Evolutionary conservation across 805 yeast genomes (phyloP).

Genomic region (Sugiyamaella boreocaroliniensis): DNA sequence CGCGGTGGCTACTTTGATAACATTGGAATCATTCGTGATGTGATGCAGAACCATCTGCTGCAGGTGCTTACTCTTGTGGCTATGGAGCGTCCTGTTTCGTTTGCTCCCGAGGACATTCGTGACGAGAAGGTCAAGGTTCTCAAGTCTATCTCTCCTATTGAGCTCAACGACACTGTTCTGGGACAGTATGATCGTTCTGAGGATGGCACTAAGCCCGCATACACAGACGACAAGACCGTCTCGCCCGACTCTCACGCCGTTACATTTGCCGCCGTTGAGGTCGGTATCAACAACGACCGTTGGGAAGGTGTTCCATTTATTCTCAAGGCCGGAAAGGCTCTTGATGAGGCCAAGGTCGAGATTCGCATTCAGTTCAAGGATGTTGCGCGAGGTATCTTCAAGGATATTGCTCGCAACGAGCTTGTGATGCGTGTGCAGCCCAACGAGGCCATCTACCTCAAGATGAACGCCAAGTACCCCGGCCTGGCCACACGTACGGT

Average conservation of each 20-base stretch:
- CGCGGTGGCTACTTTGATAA: constrained; percentile 96
- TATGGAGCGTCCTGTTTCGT: constrained; percentile 93
- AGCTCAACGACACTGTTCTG: constrained; percentile 57
- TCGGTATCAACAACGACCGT: constrained; percentile 81
- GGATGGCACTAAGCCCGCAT: constrained; percentile 87
- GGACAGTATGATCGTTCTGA: constrained; percentile 84
- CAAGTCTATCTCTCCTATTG: constrained; percentile 68
- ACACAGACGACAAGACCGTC: constrained; percentile 88
- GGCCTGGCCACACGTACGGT: constrained; percentile 80
- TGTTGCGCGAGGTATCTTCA: constrained; percentile 76
- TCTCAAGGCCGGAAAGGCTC: constrained; percentile 96
- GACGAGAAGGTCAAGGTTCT: constrained; percentile 94
- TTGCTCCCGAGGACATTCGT: constrained; percentile 86
- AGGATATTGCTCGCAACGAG: constrained; percentile 81
- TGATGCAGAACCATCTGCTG: constrained; percentile 93
- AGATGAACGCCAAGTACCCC: constrained; percentile 89
- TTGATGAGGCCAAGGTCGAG: constrained; percentile 91
- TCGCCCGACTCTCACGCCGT: constrained; percentile 74
- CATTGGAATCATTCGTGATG: constrained; percentile 94
- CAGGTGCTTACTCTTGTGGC: constrained; percentile 88
- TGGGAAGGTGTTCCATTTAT: constrained; percentile 98
- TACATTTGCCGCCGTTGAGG: constrained; percentile 81
- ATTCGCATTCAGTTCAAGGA: constrained; percentile 87
- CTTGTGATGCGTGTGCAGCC: constrained; percentile 93
- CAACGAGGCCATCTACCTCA: constrained; percentile 85